Base-by-base conservation (phyloP, 2,329 filamentous ascomycete genomes). In the Pseudogymnoascus destructans region DNA sequence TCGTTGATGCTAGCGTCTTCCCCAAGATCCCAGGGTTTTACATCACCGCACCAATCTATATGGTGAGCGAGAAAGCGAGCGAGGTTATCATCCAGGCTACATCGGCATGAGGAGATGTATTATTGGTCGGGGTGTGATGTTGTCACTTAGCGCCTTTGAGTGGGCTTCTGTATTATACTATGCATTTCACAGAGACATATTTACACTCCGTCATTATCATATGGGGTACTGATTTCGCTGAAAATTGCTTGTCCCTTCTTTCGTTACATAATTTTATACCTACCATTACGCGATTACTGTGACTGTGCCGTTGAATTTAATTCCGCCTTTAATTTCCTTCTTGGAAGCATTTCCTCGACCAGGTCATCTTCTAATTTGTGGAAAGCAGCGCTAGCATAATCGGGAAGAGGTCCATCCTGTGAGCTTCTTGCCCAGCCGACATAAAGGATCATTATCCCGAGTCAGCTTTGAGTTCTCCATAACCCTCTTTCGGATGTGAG, bases 1-100 rank as follows among this genome's bases (percentile, higher is more conserved):
- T 85, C 2, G 82, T 85, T 0, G 82, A 85, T 70, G 82, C 80
- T 0, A 78, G 74, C 21, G 73, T 78, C 0, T 85, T 79, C 59
- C 78, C 79, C 0, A 72, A 72, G 58, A 79, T 72, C 25, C 72
- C 72, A 1, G 80, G 80, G 61, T 76, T 72, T 57, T 81, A 78
- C 63, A 73, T 76, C 23, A 72, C 74, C 3, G 66, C 77, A 0
- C 73, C 79, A 0, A 75, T 75, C 0, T 81, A 79, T 63, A 79
- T 84, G 68, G 71, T 79, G 4, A 74, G 73, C 1, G 80, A 85
- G 72, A 85, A 84, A 72, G 81, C 81, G 0, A 77, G 79, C 1
- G 79, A 82, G 67, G 75, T 75, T 5, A 82, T 84, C 23, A 59
- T 59, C 25, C 13, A 58, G 25, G 46, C 46, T 19, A 25, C 46